Evolutionary conservation across 1,284 basidiomycete species (phyloP), one percentile per base, ranked within the genome.

Genomic region (Pascua guehoae): DNA sequence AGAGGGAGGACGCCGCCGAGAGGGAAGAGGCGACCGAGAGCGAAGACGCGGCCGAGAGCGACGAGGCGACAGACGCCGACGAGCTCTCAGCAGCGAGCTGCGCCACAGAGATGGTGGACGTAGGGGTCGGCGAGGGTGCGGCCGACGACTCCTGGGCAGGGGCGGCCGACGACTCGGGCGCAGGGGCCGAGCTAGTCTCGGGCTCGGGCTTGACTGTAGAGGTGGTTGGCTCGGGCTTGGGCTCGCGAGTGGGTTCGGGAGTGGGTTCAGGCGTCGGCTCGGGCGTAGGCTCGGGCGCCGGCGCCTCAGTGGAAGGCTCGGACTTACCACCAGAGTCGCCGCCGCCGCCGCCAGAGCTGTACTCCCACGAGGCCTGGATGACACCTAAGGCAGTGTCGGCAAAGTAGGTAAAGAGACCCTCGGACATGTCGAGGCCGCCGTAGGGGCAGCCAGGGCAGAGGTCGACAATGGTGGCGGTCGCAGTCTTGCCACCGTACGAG

Each of bases 351-450:
- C 72, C 79, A 54, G 72, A 77, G 51, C 75, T 74, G 73, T 78
- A 83, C 62, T 62, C 75, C 87, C 87, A 89, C n/a, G 69, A 65
- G 54, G 84, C 85, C 52, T 77, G 77, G 50, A 90, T 62, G 17
- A 84, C 79, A 57, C 88, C 89, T 0, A 58, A 55, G 49, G 67
- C 66, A 12, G 16, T 44, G 65, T 61, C 62, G 10, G 72, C 71
- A 60, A 79, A 78, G 56, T 67, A 56, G n/a, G 58, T 50, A 79
- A 96, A 96, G 45, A 96, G 83, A 51, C 85, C 82, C 12, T 75
- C 71, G 24, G 88, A 88, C 60, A 94, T 80, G 79, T 96, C 92
- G 56, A 96, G 83, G 44, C 83, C 88, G 41, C 83, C 85, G 45
- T 74, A 81, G 2, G 55, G 55, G 57, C 75, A 76, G 24, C 57